Evolutionary conservation across 2,329 filamentous ascomycete species (phyloP), one percentile per base, ranked within the genome.

Genomic region (Botrytis elliptica): DNA sequence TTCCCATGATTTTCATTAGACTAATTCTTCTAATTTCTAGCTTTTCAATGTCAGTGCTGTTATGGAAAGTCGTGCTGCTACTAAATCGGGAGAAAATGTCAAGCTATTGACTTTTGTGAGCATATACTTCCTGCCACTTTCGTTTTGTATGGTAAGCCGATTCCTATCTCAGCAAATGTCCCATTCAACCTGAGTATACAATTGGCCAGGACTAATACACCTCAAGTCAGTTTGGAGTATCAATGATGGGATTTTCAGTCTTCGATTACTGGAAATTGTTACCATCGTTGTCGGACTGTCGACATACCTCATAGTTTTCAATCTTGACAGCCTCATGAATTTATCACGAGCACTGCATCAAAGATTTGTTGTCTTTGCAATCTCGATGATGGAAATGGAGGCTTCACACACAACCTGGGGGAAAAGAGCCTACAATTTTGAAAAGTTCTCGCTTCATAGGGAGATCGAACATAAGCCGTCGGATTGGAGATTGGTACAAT

Each of bases 51-150:
- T 77, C 1, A 80, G 78, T 44, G 74, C 70, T 16, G 77, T 80
- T 1, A 78, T 80, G n/a, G 79, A 80, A 74, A 79, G 77, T 57
- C 74, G 78, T 38, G 78, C 78, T n/a, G 76, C 79, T 25, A 81
- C 79, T 0, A 76, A 74, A 44, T 74, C 81, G 0, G 79, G 80
- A 2, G 77, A 82, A 44, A 83, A 83, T 42, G 79, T 83, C 16
- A 80, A 81, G 36, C 76, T 83, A 0, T 77, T 84, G 60, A 83
- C 82, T 9, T 80, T 82, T 40, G 81, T 83, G 18, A 83, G 81
- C 71, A 82, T 83, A 22, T 83, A 83, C 63, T 84, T 81, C 68
- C 77, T 83, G 0, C 82, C 82, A 0, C 74, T 83, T 14, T 78
- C 79, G 3, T 82, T 82, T 62, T 81, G 79, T 71, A 70, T 69